A percentile compares a stretch with the other conserved stretches of the same genome.
Evolutionary conservation across 352 stramenopile genomes (phyloP).

Genomic region (Thraustochytrium sp.): DNA sequence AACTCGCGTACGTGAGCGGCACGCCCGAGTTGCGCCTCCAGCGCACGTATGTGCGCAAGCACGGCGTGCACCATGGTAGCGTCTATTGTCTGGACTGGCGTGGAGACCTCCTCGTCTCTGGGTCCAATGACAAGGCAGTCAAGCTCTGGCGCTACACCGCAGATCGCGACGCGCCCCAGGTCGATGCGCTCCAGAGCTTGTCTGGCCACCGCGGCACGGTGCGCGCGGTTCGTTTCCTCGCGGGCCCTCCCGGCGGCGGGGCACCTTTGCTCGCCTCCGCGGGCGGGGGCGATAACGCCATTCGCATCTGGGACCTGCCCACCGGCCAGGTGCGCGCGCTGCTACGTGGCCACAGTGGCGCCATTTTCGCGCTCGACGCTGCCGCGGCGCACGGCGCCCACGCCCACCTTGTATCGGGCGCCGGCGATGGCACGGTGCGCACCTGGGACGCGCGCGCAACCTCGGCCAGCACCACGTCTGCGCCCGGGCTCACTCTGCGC

Average conservation of each 20-base stretch:
- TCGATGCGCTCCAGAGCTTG: neutral
- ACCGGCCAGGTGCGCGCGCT: neutral
- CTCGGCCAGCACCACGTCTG: neutral
- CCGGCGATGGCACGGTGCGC: neutral
- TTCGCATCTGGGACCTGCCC: neutral
- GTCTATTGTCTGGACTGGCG: neutral
- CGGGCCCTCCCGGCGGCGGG: neutral
- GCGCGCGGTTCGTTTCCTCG: neutral
- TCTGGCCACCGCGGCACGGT: neutral
- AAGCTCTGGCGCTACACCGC: neutral
- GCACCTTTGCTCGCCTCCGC: neutral
- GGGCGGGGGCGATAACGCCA: neutral
- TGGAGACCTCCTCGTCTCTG: neutral
- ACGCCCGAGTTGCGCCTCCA: neutral
- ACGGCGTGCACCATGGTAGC: neutral
- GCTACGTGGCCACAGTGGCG: neutral
- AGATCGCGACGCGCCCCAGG: neutral
- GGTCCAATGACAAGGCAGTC: slow-evolving; percentile 34
- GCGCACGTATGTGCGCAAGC: neutral
- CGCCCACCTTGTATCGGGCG: neutral
- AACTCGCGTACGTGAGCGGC: neutral
- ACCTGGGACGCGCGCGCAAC: neutral
- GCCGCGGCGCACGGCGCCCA: neutral
- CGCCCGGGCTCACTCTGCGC: neutral
- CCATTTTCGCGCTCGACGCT: neutral